Evolutionary conservation across 129 eudicot genomes (phyloP).

Genomic region (sunflower (Helianthus annuus)): HanXRQr2.0-SUNRISE NC_035441.2:152807603-152808102

Average conservation of each 20-base stretch:
- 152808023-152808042: conserved; percentile 60
- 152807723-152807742: conserved; percentile 60
- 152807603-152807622: conserved; percentile 3
- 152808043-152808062: conserved; percentile 51
- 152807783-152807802: conserved; percentile 64
- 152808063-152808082: conserved; percentile 37
- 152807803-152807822: conserved; percentile 80
- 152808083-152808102: conserved; percentile 64
- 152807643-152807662: background rate
- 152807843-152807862: conserved; percentile 86
- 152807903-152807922: conserved; percentile 97
- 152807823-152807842: conserved; percentile 86
- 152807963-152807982: conserved; percentile 73
- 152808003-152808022: conserved; percentile 68
- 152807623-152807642: background rate
- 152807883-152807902: conserved; percentile 96
- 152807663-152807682: background rate
- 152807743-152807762: conserved; percentile 60
- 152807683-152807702: background rate
- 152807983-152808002: conserved; percentile 73
- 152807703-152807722: conserved; percentile 35
- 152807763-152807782: conserved; percentile 55
- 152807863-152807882: conserved; percentile 82
- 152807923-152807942: conserved; percentile 97
- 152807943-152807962: conserved; percentile 79